phyloP scores from a whole-genome alignment of 2,329 filamentous ascomycete genomes.

The Ceratocystis alfenasii region DNA sequence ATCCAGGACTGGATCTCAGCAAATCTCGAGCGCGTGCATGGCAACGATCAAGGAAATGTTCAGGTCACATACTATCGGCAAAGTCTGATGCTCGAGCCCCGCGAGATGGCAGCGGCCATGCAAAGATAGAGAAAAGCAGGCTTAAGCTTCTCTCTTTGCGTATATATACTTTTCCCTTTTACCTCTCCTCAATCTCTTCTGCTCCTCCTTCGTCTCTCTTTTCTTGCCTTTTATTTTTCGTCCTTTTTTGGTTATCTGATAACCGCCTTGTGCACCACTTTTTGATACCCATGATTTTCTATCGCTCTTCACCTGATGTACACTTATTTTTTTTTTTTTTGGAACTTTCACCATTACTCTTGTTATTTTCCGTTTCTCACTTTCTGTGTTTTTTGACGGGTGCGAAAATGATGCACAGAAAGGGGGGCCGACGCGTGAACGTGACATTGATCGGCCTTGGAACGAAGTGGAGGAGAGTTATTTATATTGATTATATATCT shows the following conservation, averaged over 20 bases:
- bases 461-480: not conserved
- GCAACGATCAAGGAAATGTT: conserved; percentile 43
- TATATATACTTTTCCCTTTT: not conserved
- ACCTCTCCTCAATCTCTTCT: not conserved
- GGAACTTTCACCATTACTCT: conserved; percentile 7
- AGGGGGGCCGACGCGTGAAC: not conserved
- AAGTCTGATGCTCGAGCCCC: conserved; percentile 70
- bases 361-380: conserved; percentile 1
- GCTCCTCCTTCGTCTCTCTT: not conserved
- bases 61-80: conserved; percentile 62
- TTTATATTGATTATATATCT: not conserved
- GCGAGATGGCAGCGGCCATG: conserved; percentile 36
- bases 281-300: conserved; percentile 23
- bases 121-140: conserved; percentile 28
- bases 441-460: not conserved
- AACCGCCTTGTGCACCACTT: conserved; percentile 23
- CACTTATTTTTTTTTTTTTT: conserved; percentile 15
- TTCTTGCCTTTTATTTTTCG: conserved; percentile 9
- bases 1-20: conserved; percentile 86
- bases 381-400: not conserved
- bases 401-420: not conserved
- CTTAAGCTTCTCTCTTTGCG: not conserved
- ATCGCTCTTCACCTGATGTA: conserved; percentile 23
- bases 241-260: conserved; percentile 9
- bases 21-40: conserved; percentile 66